A percentile compares a stretch with the other conserved stretches of the same genome.
Conservation (phyloP, 495 filamentous ascomycete genomes). For the Penicillium crystallinum region DNA sequence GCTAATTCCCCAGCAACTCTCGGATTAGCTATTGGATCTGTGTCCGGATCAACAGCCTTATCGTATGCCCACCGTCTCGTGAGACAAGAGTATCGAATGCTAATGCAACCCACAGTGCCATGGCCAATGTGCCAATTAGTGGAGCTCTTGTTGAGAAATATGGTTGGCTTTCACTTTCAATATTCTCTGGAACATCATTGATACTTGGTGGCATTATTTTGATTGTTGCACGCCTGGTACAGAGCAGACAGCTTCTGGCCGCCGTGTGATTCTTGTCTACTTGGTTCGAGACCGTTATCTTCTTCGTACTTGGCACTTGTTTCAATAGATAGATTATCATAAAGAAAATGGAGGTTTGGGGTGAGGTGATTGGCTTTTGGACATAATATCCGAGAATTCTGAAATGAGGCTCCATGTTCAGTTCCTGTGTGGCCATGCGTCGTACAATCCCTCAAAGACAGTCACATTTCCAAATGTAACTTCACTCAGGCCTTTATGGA, state of each 20-base stretch:
- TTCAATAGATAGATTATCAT: too few species aligned
- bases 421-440: slow-evolving; percentile 16
- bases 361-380: too few species aligned
- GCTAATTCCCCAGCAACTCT: slow-evolving; percentile 24
- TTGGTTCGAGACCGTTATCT: background rate
- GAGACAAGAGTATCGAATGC: background rate
- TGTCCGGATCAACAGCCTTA: slow-evolving; percentile 30
- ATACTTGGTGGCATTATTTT: slow-evolving; percentile 28
- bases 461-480: slow-evolving; percentile 11
- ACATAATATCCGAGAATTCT: too few species aligned
- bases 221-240: slow-evolving; percentile 20
- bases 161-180: slow-evolving; percentile 32
- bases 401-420: background rate
- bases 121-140: slow-evolving; percentile 35
- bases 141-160: slow-evolving; percentile 29
- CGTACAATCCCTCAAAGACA: slow-evolving; percentile 17
- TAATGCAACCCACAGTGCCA: slow-evolving; percentile 20
- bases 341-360: too few species aligned
- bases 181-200: slow-evolving; percentile 31
- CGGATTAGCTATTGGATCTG: slow-evolving; percentile 29
- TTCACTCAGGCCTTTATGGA: slow-evolving; percentile 16
- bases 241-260: slow-evolving; percentile 16
- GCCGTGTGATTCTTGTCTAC: slow-evolving; percentile 10
- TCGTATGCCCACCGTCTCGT: slow-evolving; percentile 20
- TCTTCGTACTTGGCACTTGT: background rate